phyloP scores from a whole-genome alignment of 1,139 yeast species.

The Diutina catenulata region DNA sequence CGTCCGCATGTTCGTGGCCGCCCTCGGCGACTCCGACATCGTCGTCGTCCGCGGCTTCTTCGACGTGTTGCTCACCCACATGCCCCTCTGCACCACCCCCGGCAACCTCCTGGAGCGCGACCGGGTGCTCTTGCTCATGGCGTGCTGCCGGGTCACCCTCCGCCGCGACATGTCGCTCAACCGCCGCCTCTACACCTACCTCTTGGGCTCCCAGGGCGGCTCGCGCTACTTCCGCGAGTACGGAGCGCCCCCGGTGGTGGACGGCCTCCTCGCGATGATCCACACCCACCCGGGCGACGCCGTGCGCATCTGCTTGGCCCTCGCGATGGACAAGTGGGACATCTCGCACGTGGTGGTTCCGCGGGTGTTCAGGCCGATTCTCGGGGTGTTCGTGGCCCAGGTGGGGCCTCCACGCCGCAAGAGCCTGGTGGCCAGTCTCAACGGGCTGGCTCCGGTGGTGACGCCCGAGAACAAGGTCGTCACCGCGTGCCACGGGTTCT shows the following conservation, averaged over 20 bases:
- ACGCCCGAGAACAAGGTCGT: background rate
- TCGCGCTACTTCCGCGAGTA: slow-evolving; percentile 45
- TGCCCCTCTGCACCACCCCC: slow-evolving; percentile 53
- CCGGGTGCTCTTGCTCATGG: slow-evolving; percentile 42
- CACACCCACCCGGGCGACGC: slow-evolving; percentile 26
- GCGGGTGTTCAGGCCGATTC: slow-evolving; percentile 49
- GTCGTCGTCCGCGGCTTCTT: slow-evolving; percentile 84
- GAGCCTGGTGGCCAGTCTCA: too few relatives aligned
- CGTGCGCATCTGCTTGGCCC: slow-evolving; percentile 46
- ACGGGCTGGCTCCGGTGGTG: too few relatives aligned
- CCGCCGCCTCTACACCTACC: slow-evolving; percentile 86
- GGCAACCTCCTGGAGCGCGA: slow-evolving; percentile 38
- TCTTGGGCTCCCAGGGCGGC: slow-evolving; percentile 53
- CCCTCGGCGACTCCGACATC: slow-evolving; percentile 43
- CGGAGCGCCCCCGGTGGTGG: slow-evolving; percentile 39
- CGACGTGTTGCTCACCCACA: slow-evolving; percentile 58
- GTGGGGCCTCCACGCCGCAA: too few relatives aligned
- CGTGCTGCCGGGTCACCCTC: slow-evolving; percentile 58
- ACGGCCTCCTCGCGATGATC: slow-evolving; percentile 42
- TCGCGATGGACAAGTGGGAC: slow-evolving; percentile 91
- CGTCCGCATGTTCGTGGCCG: slow-evolving; percentile 59
- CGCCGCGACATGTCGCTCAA: slow-evolving; percentile 88
- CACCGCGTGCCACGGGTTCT: background rate
- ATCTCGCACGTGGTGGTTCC: slow-evolving; percentile 70
- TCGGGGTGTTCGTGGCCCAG: slow-evolving; percentile 18